These are phyloP conservation scores for Telfairia occidentalis DNA, from an alignment of 331 rosid species.

Conservation along the genomic window DNA sequence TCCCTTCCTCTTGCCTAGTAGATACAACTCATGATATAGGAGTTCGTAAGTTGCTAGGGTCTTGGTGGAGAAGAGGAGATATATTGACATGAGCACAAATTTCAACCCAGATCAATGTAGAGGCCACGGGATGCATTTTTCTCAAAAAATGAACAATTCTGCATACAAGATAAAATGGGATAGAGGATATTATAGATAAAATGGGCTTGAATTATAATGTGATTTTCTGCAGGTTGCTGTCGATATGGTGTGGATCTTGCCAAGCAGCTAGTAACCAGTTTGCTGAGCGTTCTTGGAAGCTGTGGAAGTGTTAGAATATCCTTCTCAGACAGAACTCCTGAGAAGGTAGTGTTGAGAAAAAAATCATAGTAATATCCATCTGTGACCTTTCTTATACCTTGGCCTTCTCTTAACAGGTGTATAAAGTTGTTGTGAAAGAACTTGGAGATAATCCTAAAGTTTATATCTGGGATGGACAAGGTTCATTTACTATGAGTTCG, in stretches of 20 bases:
- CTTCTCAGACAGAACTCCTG: constrained; percentile 75
- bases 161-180: no score
- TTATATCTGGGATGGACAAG: constrained; percentile 76
- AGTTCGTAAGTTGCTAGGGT: neutral
- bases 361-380: neutral
- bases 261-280: constrained; percentile 52
- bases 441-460: constrained; percentile 74
- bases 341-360: constrained; percentile 35
- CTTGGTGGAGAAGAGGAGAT: neutral
- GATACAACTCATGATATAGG: neutral
- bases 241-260: constrained; percentile 79
- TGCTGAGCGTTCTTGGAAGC: constrained; percentile 55
- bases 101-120: neutral
- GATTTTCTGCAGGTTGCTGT: constrained; percentile 51
- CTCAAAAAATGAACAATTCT: neutral
- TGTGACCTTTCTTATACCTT: constrained; percentile 6
- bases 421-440: constrained; percentile 45
- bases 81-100: neutral
- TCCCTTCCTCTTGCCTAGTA: neutral
- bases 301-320: constrained; percentile 92
- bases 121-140: neutral
- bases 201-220: neutral
- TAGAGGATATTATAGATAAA: neutral
- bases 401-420: constrained; percentile 41
- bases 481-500: constrained; percentile 25